Evolutionary conservation across 2,329 filamentous ascomycete genomes (phyloP).

Genomic region (Thielaviopsis populi): DNA sequence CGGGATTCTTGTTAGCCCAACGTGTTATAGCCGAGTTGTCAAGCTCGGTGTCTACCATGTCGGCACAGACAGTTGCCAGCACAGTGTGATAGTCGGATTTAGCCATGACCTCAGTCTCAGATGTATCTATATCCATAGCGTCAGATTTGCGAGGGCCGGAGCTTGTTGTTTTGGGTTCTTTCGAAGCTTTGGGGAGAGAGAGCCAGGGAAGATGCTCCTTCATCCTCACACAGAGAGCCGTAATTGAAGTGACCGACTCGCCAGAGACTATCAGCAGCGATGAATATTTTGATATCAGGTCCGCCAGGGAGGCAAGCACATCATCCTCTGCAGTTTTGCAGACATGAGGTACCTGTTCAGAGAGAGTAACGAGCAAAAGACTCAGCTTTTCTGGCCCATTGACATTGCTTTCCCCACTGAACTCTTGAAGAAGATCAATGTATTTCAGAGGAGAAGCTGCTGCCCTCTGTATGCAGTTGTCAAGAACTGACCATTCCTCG

Average conservation of each 20-base stretch:
- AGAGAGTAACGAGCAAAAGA: constrained; percentile 51
- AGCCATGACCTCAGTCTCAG: background rate
- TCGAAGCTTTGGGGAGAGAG: constrained; percentile 2
- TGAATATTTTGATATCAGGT: constrained; percentile 45
- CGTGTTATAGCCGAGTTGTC: constrained; percentile 40
- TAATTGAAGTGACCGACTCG: constrained; percentile 26
- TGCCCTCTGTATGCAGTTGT: constrained; percentile 67
- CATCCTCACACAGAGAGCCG: constrained; percentile 23
- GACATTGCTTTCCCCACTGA: constrained; percentile 22
- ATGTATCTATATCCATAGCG: constrained; percentile 7
- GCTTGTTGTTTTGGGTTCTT: background rate
- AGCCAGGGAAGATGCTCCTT: constrained; percentile 22
- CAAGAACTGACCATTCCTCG: constrained; percentile 54
- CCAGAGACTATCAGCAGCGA: constrained; percentile 37
- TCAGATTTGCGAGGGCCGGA: background rate
- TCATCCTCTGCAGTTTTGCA: constrained; percentile 34
- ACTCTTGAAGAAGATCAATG: constrained; percentile 50
- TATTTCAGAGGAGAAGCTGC: constrained; percentile 69
- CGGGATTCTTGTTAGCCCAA: constrained; percentile 64
- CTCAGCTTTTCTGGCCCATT: constrained; percentile 28
- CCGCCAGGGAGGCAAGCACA: constrained; percentile 33
- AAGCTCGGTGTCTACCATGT: constrained; percentile 23
- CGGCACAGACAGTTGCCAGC: background rate
- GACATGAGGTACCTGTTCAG: constrained; percentile 65
- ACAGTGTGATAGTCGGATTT: constrained; percentile 4